A percentile compares a stretch with the other conserved stretches of the same genome.
Evolutionary conservation across 2,329 filamentous ascomycete genomes (phyloP).

Genomic region (Colletotrichum sp.): DNA sequence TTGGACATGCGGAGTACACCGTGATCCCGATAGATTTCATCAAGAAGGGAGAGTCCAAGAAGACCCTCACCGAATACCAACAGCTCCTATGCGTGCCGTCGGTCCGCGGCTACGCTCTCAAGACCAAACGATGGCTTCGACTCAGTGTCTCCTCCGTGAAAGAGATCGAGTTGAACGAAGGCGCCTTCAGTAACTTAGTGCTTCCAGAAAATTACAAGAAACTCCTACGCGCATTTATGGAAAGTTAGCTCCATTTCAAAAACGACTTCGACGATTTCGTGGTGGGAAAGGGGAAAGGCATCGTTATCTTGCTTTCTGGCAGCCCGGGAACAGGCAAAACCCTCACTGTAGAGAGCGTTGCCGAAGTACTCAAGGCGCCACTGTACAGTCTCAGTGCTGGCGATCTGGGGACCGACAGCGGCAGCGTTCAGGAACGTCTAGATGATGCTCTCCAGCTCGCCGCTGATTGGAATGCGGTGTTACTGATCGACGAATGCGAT

Average conservation of each 20-base stretch:
- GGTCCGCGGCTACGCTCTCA: slow-evolving; percentile 38
- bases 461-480: slow-evolving; percentile 74
- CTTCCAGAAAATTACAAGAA: slow-evolving; percentile 53
- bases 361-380: neutral
- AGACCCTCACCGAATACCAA: slow-evolving; percentile 21
- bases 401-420: neutral
- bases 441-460: neutral
- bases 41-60: neutral
- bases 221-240: slow-evolving; percentile 52
- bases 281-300: neutral
- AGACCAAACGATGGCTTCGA: slow-evolving; percentile 26
- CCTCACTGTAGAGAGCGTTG: slow-evolving; percentile 23
- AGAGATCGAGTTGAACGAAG: slow-evolving; percentile 50
- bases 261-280: slow-evolving; percentile 46
- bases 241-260: slow-evolving; percentile 44
- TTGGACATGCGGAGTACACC: neutral
- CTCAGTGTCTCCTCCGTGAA: slow-evolving; percentile 49
- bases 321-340: slow-evolving; percentile 11
- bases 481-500: slow-evolving; percentile 85
- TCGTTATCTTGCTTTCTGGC: neutral
- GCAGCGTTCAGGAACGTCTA: neutral
- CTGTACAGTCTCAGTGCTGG: neutral
- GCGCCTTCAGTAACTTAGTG: slow-evolving; percentile 53
- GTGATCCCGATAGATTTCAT: neutral
- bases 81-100: slow-evolving; percentile 43